Evolutionary conservation across 108 stramenopile species (phyloP), one percentile per base, ranked within the genome.

Genomic region (Nitzschia palea): DNA sequence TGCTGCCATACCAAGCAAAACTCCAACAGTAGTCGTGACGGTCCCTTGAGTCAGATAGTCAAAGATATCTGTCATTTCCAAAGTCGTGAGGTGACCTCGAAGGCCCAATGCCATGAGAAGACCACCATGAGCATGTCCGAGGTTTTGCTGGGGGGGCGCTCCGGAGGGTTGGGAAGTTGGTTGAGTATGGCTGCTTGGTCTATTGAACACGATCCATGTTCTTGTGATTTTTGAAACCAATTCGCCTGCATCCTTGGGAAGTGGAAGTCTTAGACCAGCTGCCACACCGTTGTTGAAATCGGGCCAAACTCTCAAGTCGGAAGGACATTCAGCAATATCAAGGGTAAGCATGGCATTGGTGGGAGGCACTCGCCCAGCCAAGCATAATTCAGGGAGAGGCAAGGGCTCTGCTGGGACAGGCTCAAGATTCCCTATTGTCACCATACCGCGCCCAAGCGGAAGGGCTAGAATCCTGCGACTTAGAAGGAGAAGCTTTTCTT

Each of bases 221-320:
- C 97, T 73, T 15, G 93, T 96, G 12, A 99, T 83, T 31, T 69
- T 76, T 9, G 66, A 67, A 1, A 74, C 31, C 6, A 55, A 26
- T 48, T 67, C 55, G 23, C 55, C 63, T 25, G 58, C 73, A n/a
- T 77, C 54, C 2, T 53, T 40, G 44, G 58, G 68, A 26, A 53
- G 43, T 35, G 85, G 86, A 6, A 95, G 87, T 15, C 97, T 76
- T 18, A 99, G 80, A 25, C 96, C 96, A 28, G 97, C 96, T 29
- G 98, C 97, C 20, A 96, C 96, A 15, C 97, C 99, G 72, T 99
- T 99, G 80, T 99, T 97, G 76, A 99, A 99, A 62, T 97, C 95
- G 8, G 97, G 96, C 97, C 99, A 99, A 23, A 93, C 79, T 26
- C 82, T 83, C 45, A 88, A 65, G 34, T 97, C 95, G 34, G 83